These are phyloP conservation scores for Graphiopsis chlorocephala DNA, from an alignment of 2,329 filamentous ascomycete species.

Conservation along the genomic window DNA sequence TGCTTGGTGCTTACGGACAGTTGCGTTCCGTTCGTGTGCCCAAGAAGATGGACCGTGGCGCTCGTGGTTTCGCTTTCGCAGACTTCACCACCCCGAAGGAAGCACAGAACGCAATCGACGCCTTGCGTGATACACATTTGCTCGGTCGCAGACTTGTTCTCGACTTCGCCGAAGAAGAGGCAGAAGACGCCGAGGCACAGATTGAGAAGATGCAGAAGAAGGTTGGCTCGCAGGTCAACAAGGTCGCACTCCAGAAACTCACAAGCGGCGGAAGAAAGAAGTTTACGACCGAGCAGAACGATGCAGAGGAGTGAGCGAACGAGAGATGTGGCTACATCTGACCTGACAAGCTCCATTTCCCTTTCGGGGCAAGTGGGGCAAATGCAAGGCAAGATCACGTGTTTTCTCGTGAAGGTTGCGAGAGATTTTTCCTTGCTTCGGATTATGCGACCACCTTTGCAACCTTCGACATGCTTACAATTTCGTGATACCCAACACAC, in stretches of 20 bases:
- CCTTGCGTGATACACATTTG: slow-evolving; percentile 88
- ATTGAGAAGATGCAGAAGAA: slow-evolving; percentile 97
- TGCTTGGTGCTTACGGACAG: slow-evolving; percentile 88
- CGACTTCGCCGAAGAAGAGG: slow-evolving; percentile 85
- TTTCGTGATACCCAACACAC: not conserved
- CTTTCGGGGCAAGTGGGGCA: not conserved
- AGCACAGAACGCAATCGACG: slow-evolving; percentile 85
- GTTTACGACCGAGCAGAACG: slow-evolving; percentile 58
- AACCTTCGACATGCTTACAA: slow-evolving; percentile 20
- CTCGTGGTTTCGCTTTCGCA: slow-evolving; percentile 93
- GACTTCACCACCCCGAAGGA: slow-evolving; percentile 91
- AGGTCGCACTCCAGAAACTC: slow-evolving; percentile 84
- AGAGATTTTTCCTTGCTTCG: slow-evolving; percentile 23
- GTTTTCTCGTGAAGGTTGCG: not conserved
- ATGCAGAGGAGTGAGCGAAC: slow-evolving; percentile 22
- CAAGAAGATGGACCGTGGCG: slow-evolving; percentile 85
- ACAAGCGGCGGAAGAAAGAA: slow-evolving; percentile 80
- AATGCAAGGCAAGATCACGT: slow-evolving; percentile 10
- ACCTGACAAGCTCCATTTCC: not conserved
- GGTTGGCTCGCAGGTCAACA: slow-evolving; percentile 84
- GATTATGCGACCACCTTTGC: slow-evolving; percentile 24
- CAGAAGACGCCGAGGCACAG: slow-evolving; percentile 89
- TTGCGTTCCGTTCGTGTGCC: slow-evolving; percentile 89
- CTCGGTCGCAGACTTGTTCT: slow-evolving; percentile 85
- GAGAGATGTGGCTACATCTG: not conserved